These are phyloP conservation scores for Thuja plicata DNA, from an alignment of 83 land plant genomes.

Conservation along the genomic window DNA sequence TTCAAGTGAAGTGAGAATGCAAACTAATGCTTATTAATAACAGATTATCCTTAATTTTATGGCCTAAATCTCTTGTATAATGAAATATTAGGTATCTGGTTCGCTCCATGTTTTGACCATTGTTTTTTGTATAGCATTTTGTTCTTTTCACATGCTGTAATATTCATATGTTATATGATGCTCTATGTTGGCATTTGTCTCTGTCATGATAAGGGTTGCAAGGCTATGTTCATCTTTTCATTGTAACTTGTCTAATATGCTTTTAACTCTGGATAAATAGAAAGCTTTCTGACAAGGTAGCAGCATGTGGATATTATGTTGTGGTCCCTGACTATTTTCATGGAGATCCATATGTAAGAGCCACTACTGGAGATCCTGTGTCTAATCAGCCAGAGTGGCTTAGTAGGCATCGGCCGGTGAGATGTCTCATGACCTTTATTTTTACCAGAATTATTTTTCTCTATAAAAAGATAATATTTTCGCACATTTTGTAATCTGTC, in stretches of 20 bases:
- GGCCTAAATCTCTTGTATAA: too few relatives aligned
- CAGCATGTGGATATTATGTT: conserved; percentile 24
- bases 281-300: conserved; percentile 37
- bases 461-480: background rate
- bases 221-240: background rate
- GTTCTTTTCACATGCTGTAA: background rate
- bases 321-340: conserved; percentile 34
- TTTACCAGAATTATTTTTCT: background rate
- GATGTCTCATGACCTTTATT: background rate
- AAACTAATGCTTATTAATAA: too few relatives aligned
- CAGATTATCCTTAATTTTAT: too few relatives aligned
- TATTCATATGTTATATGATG: background rate
- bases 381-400: conserved; percentile 25
- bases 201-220: background rate
- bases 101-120: too few relatives aligned
- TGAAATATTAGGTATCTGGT: too few relatives aligned
- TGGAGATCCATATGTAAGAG: conserved; percentile 28
- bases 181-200: background rate
- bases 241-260: background rate
- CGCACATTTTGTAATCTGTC: background rate
- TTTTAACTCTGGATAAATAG: conserved; percentile 8
- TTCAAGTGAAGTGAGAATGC: too few relatives aligned
- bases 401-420: conserved; percentile 29
- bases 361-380: conserved; percentile 20
- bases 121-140: too few relatives aligned